phyloP scores from a whole-genome alignment of 2,329 filamentous ascomycete species.

The Aspergillus ruber region DNA sequence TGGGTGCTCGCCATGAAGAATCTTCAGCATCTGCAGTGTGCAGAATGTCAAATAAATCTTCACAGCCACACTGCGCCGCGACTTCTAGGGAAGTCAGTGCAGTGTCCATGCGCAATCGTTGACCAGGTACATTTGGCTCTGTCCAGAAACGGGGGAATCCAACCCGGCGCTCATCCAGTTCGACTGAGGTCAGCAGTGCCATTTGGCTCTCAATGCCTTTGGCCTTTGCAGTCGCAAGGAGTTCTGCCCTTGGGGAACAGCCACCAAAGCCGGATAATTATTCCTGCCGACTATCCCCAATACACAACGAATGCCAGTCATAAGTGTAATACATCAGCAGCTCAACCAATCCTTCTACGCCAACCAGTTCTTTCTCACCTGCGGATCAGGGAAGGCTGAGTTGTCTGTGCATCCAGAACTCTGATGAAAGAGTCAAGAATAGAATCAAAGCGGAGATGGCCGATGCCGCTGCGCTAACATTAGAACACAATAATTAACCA shows the following conservation, averaged over 20 bases:
- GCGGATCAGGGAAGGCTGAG: too few relatives aligned
- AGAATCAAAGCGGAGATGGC: too few relatives aligned
- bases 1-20: constrained; percentile 6
- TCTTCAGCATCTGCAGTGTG: constrained; percentile 8
- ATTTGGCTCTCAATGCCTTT: constrained; percentile 5
- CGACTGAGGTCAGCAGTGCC: constrained; percentile 5
- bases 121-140: constrained; percentile 8
- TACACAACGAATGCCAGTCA: too few relatives aligned
- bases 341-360: too few relatives aligned
- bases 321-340: too few relatives aligned
- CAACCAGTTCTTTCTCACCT: too few relatives aligned
- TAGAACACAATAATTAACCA: too few relatives aligned
- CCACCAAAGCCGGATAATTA: not conserved
- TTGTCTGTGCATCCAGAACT: too few relatives aligned
- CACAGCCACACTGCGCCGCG: constrained; percentile 1
- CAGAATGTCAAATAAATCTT: constrained; percentile 5
- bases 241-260: not conserved
- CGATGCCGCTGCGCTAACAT: too few relatives aligned
- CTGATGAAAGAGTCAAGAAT: too few relatives aligned
- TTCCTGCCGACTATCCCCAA: too few relatives aligned
- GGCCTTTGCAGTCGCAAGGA: constrained; percentile 4
- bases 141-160: constrained; percentile 10
- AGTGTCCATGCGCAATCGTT: constrained; percentile 1
- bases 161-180: constrained; percentile 7
- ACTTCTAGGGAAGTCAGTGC: constrained; percentile 8